A percentile compares a stretch with the other conserved stretches of the same genome.
These are phyloP conservation scores for Scortechinia acanthostroma DNA, from an alignment of 2,329 filamentous ascomycete species.

Conservation along the genomic window DNA sequence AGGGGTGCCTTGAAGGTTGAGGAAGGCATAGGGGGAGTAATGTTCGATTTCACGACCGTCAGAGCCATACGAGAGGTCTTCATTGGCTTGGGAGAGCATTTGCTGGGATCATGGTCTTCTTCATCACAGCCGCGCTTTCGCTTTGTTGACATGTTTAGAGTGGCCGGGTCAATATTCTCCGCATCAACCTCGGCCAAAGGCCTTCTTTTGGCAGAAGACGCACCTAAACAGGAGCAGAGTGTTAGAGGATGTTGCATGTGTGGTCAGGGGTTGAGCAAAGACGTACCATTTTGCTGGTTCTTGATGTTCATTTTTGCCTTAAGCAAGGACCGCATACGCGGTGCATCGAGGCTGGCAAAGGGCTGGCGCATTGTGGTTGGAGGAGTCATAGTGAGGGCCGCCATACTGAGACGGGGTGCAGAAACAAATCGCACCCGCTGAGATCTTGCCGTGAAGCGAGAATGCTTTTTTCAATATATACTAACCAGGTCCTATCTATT, in stretches of 20 bases:
- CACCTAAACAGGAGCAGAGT: no score
- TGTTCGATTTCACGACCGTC: background rate
- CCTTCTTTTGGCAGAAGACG: background rate
- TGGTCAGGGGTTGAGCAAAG: no score
- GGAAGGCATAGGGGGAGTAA: background rate
- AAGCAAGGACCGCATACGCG: slow-evolving; percentile 18
- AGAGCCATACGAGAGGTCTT: background rate
- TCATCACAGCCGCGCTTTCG: background rate
- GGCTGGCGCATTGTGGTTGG: slow-evolving; percentile 19
- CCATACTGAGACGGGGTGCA: slow-evolving; percentile 11
- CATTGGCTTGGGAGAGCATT: background rate
- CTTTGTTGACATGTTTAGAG: background rate
- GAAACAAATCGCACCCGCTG: no score
- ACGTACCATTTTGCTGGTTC: slow-evolving; percentile 13
- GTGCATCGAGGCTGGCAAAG: slow-evolving; percentile 20
- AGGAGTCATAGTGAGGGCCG: slow-evolving; percentile 21
- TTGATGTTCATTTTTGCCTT: slow-evolving; percentile 18
- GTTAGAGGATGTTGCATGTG: no score
- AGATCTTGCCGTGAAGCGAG: no score
- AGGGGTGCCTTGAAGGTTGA: background rate
- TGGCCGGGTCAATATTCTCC: background rate
- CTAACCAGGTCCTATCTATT: no score
- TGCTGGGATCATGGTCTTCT: background rate
- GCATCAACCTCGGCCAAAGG: background rate
- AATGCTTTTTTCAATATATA: no score